Conservation (phyloP, 352 stramenopile species). For the Halophytophthora batemanensis region DNA sequence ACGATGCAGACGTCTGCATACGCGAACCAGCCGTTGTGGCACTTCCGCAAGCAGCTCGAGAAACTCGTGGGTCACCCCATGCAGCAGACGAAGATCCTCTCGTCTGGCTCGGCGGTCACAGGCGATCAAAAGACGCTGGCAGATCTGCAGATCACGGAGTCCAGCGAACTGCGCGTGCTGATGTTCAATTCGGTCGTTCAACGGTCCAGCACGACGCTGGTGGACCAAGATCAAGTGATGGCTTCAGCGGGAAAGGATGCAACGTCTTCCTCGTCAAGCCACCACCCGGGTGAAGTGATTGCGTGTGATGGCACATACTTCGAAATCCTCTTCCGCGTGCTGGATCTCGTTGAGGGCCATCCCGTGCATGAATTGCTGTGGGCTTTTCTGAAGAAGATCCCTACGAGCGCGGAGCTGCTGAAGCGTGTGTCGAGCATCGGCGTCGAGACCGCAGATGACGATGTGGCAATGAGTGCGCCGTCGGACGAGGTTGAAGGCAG, state of each 20-base stretch:
- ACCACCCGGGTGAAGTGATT: slow-evolving; percentile 69
- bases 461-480: slow-evolving; percentile 42
- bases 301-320: slow-evolving; percentile 70
- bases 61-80: slow-evolving; percentile 63
- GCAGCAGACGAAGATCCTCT: slow-evolving; percentile 82
- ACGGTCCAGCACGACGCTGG: slow-evolving; percentile 27
- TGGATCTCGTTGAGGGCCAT: slow-evolving; percentile 61
- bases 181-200: slow-evolving; percentile 83
- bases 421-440: slow-evolving; percentile 60
- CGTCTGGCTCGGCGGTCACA: slow-evolving; percentile 55
- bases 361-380: slow-evolving; percentile 69
- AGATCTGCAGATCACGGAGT: slow-evolving; percentile 76
- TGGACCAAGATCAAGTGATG: slow-evolving; percentile 45
- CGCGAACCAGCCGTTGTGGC: slow-evolving; percentile 71
- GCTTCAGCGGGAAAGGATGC: slow-evolving; percentile 14
- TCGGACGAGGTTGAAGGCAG: slow-evolving; percentile 14
- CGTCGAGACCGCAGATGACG: slow-evolving; percentile 22
- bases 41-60: slow-evolving; percentile 78
- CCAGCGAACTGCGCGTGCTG: slow-evolving; percentile 72
- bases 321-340: slow-evolving; percentile 77
- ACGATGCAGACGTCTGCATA: slow-evolving; percentile 62
- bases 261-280: slow-evolving; percentile 15
- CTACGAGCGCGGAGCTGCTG: slow-evolving; percentile 68
- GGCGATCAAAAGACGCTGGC: slow-evolving; percentile 79
- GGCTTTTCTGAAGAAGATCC: slow-evolving; percentile 82